phyloP scores from a whole-genome alignment of 192 early-diverging fungal genomes.

The Gryganskiella cystojenkinii region DNA sequence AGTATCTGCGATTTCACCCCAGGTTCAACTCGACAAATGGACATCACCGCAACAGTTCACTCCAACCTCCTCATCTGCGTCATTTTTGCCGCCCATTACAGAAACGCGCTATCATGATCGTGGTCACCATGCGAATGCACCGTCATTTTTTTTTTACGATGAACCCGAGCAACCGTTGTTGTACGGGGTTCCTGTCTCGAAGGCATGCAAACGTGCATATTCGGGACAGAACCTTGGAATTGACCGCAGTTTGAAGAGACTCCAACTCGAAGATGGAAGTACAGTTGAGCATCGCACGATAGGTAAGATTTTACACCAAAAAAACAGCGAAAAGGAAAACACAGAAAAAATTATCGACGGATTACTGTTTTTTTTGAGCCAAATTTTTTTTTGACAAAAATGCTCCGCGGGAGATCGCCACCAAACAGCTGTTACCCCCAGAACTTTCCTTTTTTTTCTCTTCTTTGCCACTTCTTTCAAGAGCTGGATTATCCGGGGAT shows the following conservation, averaged over 20 bases:
- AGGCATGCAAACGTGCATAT: slow-evolving; percentile 26
- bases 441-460: too few relatives aligned
- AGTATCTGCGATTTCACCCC: not conserved
- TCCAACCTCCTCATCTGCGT: too few relatives aligned
- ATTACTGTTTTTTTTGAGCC: too few relatives aligned
- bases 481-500: too few relatives aligned
- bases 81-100: too few relatives aligned
- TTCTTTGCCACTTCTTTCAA: too few relatives aligned
- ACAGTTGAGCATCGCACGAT: slow-evolving; percentile 52
- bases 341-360: too few relatives aligned
- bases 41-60: too few relatives aligned
- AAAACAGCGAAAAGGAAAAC: not conserved
- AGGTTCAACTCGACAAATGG: too few relatives aligned
- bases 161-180: not conserved
- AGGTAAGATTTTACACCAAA: slow-evolving; percentile 15
- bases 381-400: too few relatives aligned
- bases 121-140: not conserved
- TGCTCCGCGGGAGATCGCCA: too few relatives aligned
- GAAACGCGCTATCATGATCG: not conserved
- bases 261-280: slow-evolving; percentile 34
- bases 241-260: slow-evolving; percentile 27
- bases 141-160: not conserved
- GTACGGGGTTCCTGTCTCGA: slow-evolving; percentile 12
- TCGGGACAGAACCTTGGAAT: slow-evolving; percentile 36
- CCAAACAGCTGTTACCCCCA: too few relatives aligned